phyloP scores from a whole-genome alignment of 306 rosid genomes.

The Acmispon strigosus region DNA sequence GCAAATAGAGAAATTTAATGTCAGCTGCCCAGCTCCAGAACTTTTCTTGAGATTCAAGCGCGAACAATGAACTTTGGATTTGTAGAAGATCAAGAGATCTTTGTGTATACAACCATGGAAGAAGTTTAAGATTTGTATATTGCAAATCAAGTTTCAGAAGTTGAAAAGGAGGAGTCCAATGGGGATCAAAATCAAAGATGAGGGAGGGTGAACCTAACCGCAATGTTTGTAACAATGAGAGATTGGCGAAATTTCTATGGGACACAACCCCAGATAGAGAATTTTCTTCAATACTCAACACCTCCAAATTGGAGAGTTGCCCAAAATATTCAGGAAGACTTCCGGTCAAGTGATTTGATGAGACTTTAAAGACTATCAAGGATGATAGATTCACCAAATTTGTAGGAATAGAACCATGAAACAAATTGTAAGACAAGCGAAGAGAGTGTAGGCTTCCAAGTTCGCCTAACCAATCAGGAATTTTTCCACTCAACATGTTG shows the following conservation, averaged over 20 bases:
- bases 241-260: background rate
- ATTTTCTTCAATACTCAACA: fast-evolving
- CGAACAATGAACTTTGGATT: no score
- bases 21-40: no score
- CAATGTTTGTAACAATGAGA: fast-evolving
- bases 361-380: fast-evolving
- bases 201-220: background rate
- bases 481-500: background rate
- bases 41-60: no score
- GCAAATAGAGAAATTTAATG: no score
- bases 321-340: background rate
- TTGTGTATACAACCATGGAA: background rate
- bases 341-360: background rate
- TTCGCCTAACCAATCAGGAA: background rate
- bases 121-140: background rate
- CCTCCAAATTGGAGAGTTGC: background rate
- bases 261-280: background rate
- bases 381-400: background rate
- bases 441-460: background rate
- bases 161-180: background rate
- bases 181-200: no score
- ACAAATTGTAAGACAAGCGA: background rate
- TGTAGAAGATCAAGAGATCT: no score
- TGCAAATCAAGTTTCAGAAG: fast-evolving
- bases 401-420: background rate